Evolutionary conservation across 345 rosid species (phyloP), one percentile per base, ranked within the genome.

Genomic region (Moringa oleifera): DNA sequence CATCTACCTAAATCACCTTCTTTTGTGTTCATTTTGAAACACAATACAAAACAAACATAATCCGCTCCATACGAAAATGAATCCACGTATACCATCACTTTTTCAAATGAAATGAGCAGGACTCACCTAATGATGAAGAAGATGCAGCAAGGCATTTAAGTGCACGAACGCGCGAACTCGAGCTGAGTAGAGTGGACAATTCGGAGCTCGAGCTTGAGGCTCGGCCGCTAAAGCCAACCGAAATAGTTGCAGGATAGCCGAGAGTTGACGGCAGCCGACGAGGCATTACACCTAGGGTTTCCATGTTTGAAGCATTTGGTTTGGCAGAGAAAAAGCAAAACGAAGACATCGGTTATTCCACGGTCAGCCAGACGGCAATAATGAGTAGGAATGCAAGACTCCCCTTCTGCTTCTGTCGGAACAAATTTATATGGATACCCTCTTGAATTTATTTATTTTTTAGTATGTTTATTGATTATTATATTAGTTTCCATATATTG

Each of bases 61-160:
- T 41, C 13, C 47, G 12, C 47, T 41, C 47, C 12, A 41, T 41
- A 15, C 12, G 12, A 5, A 41, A 5, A 15, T 41, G 1, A 4
- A 41, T 41, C 6, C 12, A 41, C 12, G 12, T 41, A 15, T 41
- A 41, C 1, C 6, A 41, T 41, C 47, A 41, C 47, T 41, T 41
- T 41, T 12, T 51, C 33, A 16, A 52, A 22, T 24, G 47, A 23
- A 18, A 59, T 51, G 20, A n/a, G 20, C 2, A 51, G 1, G 20
- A 51, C 5, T 51, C 75, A 88, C 94, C 88, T 52, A 67, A 55
- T 6, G 87, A 62, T 7, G 79, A 71, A 67, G 83, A 50, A 33
- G 78, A 54, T n/a, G 78, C 63, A 65, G 89, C 81, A 8, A 69
- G 59, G 79, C 84, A 79, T 69, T 58, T 59, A 65, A 79, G 74